Evolutionary conservation across 192 early-diverging fungal species (phyloP).

Genomic region (Ambispora gerdemannii): DNA sequence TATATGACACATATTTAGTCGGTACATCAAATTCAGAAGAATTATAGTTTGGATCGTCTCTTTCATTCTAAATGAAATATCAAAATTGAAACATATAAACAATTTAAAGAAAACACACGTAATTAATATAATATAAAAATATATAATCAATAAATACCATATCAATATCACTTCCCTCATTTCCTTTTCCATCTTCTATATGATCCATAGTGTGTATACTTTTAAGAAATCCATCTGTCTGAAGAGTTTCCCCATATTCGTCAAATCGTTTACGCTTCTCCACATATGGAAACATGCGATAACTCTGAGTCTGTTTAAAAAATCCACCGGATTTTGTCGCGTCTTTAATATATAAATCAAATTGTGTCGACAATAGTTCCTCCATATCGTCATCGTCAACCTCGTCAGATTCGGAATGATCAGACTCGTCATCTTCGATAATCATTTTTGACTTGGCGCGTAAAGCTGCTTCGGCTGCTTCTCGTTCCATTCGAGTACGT

Average conservation of each 20-base stretch:
- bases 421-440: constrained; percentile 75
- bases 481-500: constrained; percentile 64
- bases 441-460: constrained; percentile 61
- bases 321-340: constrained; percentile 65
- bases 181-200: constrained; percentile 34
- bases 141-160: neutral
- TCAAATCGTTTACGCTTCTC: constrained; percentile 83
- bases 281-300: constrained; percentile 82
- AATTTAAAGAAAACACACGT: neutral
- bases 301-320: constrained; percentile 77
- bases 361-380: constrained; percentile 49
- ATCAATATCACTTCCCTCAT: constrained; percentile 29
- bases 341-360: constrained; percentile 85
- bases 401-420: constrained; percentile 49
- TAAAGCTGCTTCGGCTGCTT: constrained; percentile 69
- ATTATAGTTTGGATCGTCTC: constrained; percentile 44
- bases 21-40: constrained; percentile 61
- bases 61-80: constrained; percentile 15
- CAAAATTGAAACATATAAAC: neutral
- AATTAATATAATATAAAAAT: neutral
- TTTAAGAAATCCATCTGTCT: constrained; percentile 51
- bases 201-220: neutral
- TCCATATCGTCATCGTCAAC: constrained; percentile 56
- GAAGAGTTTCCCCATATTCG: constrained; percentile 88
- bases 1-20: constrained; percentile 70